Percentiles rank a stretch among this genome's conserved stretches.
These are phyloP conservation scores for Erodium maritimum DNA, from an alignment of 345 rosid genomes.

Conservation along the genomic window DNA sequence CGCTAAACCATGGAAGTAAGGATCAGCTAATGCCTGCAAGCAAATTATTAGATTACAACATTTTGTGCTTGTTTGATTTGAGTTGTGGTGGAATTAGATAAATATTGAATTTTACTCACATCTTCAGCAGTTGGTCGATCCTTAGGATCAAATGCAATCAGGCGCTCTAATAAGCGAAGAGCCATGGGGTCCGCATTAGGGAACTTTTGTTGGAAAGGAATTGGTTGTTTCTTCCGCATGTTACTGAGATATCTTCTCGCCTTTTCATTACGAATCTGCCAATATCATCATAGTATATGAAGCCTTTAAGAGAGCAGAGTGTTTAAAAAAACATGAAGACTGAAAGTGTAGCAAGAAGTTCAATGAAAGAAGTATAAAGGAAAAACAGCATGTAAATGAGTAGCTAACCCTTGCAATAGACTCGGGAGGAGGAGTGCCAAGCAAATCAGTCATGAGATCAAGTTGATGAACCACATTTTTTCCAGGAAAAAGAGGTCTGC, in stretches of 20 bases:
- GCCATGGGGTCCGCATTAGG: slow-evolving; percentile 77
- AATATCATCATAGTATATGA: slow-evolving; percentile 5
- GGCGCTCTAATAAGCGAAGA: slow-evolving; percentile 54
- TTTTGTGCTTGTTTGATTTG: not conserved
- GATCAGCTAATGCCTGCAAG: slow-evolving; percentile 81
- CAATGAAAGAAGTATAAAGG: no score
- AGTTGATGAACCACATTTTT: slow-evolving; percentile 46
- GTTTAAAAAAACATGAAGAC: no score
- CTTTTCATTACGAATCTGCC: slow-evolving; percentile 91
- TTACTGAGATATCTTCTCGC: slow-evolving; percentile 89
- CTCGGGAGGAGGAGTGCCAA: slow-evolving; percentile 32
- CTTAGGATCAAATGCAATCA: slow-evolving; percentile 97
- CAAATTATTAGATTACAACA: slow-evolving; percentile 6
- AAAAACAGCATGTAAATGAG: slow-evolving; percentile 3
- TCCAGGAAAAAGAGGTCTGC: slow-evolving; percentile 42
- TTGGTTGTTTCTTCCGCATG: slow-evolving; percentile 80
- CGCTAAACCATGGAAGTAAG: slow-evolving; percentile 75
- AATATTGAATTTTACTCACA: slow-evolving; percentile 18
- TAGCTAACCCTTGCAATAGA: slow-evolving; percentile 1
- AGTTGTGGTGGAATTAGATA: no score
- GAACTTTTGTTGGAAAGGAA: slow-evolving; percentile 77
- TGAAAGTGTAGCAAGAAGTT: no score
- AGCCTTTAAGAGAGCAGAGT: no score
- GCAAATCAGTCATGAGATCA: slow-evolving; percentile 47
- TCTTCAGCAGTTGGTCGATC: slow-evolving; percentile 92